Conservation (phyloP, 148 eudicot genomes). For the Pouteria glomerata region DNA sequence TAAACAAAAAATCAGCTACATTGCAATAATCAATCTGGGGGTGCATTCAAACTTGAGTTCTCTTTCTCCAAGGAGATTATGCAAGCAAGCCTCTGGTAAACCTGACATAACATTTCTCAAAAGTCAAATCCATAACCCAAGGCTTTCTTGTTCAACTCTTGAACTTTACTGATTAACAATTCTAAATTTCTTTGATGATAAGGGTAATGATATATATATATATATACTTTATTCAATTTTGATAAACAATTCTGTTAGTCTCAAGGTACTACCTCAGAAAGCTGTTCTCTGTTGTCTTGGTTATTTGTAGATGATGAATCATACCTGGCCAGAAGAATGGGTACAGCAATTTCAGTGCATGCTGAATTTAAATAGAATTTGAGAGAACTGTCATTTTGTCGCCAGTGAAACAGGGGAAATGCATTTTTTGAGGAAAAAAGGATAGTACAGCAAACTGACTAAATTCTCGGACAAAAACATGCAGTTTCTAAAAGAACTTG, state of each 20-base stretch:
- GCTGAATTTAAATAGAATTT: background rate
- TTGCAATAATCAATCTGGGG: too few species aligned
- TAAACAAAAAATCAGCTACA: too few species aligned
- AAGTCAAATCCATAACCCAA: background rate
- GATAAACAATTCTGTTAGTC: background rate
- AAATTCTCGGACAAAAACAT: background rate
- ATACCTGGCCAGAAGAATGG: slow-evolving; percentile 44
- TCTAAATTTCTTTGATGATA: background rate
- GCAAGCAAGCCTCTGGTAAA: slow-evolving; percentile 61
- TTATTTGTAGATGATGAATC: slow-evolving; percentile 40
- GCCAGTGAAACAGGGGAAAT: background rate
- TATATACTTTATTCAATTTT: background rate
- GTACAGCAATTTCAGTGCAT: background rate
- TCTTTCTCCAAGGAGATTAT: slow-evolving; percentile 67
- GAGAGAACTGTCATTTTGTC: background rate
- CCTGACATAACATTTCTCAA: slow-evolving; percentile 36
- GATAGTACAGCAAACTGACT: background rate
- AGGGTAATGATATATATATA: background rate
- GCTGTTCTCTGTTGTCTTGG: slow-evolving; percentile 38
- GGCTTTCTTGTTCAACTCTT: background rate
- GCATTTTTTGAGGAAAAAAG: background rate
- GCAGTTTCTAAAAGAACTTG: background rate
- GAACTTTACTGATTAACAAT: background rate
- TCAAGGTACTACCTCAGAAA: slow-evolving; percentile 44
- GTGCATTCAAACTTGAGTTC: slow-evolving; percentile 41